phyloP scores from a whole-genome alignment of 176 grass and related monocot species.

The Musa beccarii region DNA sequence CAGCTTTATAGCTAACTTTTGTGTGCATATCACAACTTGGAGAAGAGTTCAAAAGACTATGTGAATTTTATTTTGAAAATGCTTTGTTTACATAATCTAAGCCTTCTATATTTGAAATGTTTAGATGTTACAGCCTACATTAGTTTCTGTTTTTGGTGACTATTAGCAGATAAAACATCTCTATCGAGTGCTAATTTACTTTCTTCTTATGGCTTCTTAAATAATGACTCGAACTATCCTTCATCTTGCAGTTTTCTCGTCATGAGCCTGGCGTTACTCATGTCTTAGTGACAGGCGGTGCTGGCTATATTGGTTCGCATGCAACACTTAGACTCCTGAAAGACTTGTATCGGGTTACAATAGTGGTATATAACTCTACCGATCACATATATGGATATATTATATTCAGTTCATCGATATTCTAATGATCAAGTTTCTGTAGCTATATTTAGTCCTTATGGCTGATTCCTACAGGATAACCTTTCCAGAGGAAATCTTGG shows the following conservation, averaged over 20 bases:
- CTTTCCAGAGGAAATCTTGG: slow-evolving; percentile 96
- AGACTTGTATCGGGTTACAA: slow-evolving; percentile 84
- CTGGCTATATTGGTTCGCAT: slow-evolving; percentile 91
- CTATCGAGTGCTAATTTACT: neutral
- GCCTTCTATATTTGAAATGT: too few relatives aligned
- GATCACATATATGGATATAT: neutral
- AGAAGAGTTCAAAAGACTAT: neutral
- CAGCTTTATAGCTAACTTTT: neutral
- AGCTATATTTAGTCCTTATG: neutral
- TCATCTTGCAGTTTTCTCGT: slow-evolving; percentile 68
- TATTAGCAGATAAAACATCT: neutral
- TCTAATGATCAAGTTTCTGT: neutral
- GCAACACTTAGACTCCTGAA: slow-evolving; percentile 88
- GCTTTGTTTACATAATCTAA: too few relatives aligned
- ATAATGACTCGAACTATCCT: slow-evolving; percentile 8
- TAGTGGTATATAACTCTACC: slow-evolving; percentile 68
- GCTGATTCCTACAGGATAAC: slow-evolving; percentile 60
- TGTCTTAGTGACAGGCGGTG: slow-evolving; percentile 89
- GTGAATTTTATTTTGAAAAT: neutral
- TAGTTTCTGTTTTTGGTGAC: too few relatives aligned
- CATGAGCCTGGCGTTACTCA: slow-evolving; percentile 88
- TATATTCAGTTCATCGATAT: neutral
- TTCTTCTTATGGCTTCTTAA: neutral
- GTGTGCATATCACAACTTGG: neutral
- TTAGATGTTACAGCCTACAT: too few relatives aligned